These are phyloP conservation scores for Ricinus communis DNA, from an alignment of 345 rosid genomes.

Conservation along the genomic window DNA sequence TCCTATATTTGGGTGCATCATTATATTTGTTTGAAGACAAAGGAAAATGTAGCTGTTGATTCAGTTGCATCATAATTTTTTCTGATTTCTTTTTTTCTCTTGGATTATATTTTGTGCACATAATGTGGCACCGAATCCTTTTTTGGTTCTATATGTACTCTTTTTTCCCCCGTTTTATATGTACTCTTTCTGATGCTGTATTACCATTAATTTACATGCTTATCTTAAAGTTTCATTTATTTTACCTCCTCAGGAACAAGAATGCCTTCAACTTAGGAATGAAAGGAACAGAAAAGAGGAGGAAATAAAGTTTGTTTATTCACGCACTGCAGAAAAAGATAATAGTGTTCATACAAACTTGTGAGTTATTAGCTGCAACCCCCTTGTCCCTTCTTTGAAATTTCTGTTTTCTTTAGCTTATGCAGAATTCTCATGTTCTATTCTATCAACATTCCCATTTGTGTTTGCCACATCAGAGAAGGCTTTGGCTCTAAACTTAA, in stretches of 20 bases:
- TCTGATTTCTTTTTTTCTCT: background rate
- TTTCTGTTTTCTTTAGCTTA: background rate
- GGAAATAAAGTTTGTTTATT: constrained; percentile 17
- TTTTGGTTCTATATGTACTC: no score
- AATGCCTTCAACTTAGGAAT: constrained; percentile 57
- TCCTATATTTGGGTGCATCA: background rate
- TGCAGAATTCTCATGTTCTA: background rate
- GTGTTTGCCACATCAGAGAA: background rate
- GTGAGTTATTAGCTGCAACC: constrained; percentile 34
- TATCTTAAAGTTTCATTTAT: background rate
- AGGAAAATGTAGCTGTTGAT: background rate
- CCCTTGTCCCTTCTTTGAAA: background rate
- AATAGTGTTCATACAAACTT: constrained; percentile 18
- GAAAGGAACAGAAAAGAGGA: constrained; percentile 35
- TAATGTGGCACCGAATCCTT: background rate
- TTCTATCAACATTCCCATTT: background rate
- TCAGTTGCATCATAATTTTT: no score
- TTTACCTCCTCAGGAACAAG: constrained; percentile 52
- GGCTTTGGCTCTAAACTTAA: background rate
- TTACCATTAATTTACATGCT: background rate
- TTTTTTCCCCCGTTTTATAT: no score
- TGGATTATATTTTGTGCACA: background rate
- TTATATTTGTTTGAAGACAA: background rate
- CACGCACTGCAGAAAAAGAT: constrained; percentile 26
- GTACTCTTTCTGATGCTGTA: background rate